phyloP scores from a whole-genome alignment of 768 basidiomycete genomes.

The Symmetrospora coprosmae region DNA sequence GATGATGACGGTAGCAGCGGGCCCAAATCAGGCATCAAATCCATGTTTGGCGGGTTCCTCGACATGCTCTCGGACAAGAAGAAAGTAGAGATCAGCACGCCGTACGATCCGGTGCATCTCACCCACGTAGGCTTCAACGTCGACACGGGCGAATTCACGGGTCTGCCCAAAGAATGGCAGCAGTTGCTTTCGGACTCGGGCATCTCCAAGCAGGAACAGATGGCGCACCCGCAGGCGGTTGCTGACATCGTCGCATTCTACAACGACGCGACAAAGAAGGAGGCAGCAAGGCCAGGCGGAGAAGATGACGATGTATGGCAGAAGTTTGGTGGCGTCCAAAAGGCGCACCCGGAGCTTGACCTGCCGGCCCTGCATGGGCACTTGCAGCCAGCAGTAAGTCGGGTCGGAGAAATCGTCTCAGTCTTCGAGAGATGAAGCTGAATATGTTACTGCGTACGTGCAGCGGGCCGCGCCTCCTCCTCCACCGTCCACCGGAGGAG shows the following conservation, averaged over 20 bases:
- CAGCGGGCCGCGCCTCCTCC: conserved; percentile 27
- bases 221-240: conserved; percentile 92
- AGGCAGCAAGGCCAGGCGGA: conserved; percentile 44
- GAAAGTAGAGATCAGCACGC: conserved; percentile 72
- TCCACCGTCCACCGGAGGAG: conserved; percentile 1
- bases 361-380: conserved; percentile 44
- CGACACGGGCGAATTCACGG: conserved; percentile 94
- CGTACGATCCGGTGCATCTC: conserved; percentile 96
- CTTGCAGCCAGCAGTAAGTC: conserved; percentile 32
- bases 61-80: conserved; percentile 34
- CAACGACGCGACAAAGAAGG: conserved; percentile 44
- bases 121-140: conserved; percentile 99
- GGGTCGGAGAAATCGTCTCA: neutral
- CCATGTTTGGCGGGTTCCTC: conserved; percentile 15
- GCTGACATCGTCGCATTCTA: conserved; percentile 99
- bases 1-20: neutral
- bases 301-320: conserved; percentile 55
- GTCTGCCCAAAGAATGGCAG: conserved; percentile 98
- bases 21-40: neutral
- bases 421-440: neutral
- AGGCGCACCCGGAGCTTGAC: conserved; percentile 5
- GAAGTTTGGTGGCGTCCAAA: conserved; percentile 41
- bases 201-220: conserved; percentile 84
- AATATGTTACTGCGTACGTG: neutral
- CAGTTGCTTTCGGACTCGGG: conserved; percentile 80